phyloP scores from a whole-genome alignment of 345 rosid species.

The Lenwebbia sp. region DNA sequence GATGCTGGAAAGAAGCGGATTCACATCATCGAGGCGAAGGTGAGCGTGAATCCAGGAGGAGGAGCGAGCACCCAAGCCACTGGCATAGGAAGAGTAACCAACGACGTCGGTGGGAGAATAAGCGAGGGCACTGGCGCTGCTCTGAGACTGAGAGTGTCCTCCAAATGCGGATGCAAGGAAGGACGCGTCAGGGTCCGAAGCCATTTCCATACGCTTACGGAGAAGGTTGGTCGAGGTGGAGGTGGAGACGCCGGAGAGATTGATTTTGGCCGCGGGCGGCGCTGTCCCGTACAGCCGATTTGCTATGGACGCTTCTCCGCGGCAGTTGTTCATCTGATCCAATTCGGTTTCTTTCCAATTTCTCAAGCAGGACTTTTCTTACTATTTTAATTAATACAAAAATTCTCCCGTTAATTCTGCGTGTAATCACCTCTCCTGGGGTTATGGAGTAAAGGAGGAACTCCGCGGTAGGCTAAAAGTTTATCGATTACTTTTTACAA shows the following conservation, averaged over 20 bases:
- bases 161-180: neutral
- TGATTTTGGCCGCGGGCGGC: neutral
- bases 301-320: neutral
- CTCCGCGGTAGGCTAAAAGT: no score
- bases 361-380: neutral
- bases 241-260: neutral
- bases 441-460: no score
- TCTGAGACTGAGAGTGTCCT: neutral
- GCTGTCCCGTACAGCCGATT: neutral
- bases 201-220: neutral
- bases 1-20: conserved; percentile 1
- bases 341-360: neutral
- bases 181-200: neutral
- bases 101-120: neutral
- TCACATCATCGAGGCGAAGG: neutral
- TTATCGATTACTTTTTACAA: neutral
- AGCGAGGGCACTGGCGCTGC: neutral
- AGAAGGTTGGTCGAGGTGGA: neutral
- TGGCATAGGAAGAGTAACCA: neutral
- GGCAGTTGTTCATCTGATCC: neutral
- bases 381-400: no score
- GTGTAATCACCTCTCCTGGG: no score
- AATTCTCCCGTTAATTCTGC: neutral
- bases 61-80: neutral
- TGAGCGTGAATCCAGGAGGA: neutral